Conservation (phyloP, 306 rosid genomes). For the Trifolium pratense region DNA sequence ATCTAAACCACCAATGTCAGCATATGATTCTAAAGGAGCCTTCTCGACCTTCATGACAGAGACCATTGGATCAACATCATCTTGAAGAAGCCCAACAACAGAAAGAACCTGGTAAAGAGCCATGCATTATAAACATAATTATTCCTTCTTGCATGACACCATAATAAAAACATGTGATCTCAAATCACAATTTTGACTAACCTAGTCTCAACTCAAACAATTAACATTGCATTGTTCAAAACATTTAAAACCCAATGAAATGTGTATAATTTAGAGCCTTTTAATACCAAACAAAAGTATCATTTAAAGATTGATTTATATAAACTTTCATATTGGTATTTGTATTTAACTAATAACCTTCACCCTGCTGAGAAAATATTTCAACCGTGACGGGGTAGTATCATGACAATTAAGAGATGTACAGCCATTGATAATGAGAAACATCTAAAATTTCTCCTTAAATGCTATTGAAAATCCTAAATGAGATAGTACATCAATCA, state of each 20-base stretch:
- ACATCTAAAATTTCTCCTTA: not conserved
- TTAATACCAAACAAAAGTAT: not conserved
- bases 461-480: not conserved
- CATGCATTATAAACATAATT: conserved; percentile 6
- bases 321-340: not conserved
- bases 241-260: not conserved
- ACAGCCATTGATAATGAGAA: not conserved
- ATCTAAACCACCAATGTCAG: conserved; percentile 98
- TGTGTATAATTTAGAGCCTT: not conserved
- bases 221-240: not conserved
- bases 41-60: conserved; percentile 86
- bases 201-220: not conserved
- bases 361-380: not conserved
- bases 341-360: conserved; percentile 1
- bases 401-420: not conserved
- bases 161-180: not conserved
- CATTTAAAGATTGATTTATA: not conserved
- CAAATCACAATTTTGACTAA: not conserved
- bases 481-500: not conserved
- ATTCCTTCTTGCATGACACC: conserved; percentile 10
- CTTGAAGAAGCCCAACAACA: conserved; percentile 99
- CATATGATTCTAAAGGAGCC: conserved; percentile 96
- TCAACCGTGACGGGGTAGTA: not conserved
- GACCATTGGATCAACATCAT: conserved; percentile 98
- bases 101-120: conserved; percentile 75